Evolutionary conservation across 768 basidiomycete species (phyloP).

Genomic region (Lanmaoa pseudosensibilis): DNA sequence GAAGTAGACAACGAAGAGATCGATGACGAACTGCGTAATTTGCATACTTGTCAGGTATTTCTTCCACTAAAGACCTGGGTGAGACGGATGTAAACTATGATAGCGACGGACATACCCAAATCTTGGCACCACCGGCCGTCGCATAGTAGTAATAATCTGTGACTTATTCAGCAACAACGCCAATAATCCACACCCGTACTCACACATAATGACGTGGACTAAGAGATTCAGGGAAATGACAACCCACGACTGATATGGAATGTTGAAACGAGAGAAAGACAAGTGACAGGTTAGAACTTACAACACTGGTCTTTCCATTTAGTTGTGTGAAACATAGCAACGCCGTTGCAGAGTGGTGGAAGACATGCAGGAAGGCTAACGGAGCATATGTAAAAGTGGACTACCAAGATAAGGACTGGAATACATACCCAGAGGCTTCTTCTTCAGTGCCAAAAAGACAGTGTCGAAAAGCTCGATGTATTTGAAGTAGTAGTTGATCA

Average conservation of each 20-base stretch:
- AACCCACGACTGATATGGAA: constrained; percentile 81
- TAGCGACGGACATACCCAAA: constrained; percentile 68
- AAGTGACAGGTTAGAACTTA: constrained; percentile 41
- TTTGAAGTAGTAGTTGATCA: constrained; percentile 99
- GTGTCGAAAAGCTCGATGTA: constrained; percentile 97
- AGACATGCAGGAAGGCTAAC: constrained; percentile 94
- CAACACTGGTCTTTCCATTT: constrained; percentile 91
- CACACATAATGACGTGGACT: constrained; percentile 98
- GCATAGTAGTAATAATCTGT: constrained; percentile 99
- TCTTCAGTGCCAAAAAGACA: constrained; percentile 95
- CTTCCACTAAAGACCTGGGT: constrained; percentile 74
- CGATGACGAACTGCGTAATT: constrained; percentile 93
- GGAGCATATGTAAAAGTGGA: constrained; percentile 3
- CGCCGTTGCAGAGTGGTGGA: constrained; percentile 98
- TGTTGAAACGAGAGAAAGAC: neutral
- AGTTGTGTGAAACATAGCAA: constrained; percentile 92
- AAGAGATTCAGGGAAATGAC: constrained; percentile 87
- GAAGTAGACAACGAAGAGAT: constrained; percentile 89
- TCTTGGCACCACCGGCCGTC: constrained; percentile 92
- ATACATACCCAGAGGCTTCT: constrained; percentile 88
- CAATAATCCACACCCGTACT: constrained; percentile 31
- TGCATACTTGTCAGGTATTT: constrained; percentile 97
- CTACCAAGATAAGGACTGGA: neutral
- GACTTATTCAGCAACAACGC: neutral
- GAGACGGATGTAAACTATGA: neutral